Evolutionary conservation across 2,329 filamentous ascomycete genomes (phyloP), one percentile per base, ranked within the genome.

Genomic region (Microsporum canis): DNA sequence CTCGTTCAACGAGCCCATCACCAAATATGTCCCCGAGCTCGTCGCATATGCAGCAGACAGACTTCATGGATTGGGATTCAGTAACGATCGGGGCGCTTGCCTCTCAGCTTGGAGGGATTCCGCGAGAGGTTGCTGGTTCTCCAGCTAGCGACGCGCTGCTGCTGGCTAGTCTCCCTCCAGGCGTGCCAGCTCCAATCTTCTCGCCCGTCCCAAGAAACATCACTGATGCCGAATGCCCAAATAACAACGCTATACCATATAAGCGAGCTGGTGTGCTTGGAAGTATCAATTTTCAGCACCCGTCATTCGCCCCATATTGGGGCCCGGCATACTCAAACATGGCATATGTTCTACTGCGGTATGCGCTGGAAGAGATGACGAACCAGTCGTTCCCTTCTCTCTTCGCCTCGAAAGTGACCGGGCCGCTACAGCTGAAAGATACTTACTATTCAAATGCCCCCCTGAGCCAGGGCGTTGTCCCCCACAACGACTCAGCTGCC

Each of bases 11-110:
- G 70, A 74, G 3, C 73, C 75, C 4, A 72, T 79, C 58, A 77
- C 76, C 0, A 71, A 72, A 31, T 77, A 74, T 60, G 66, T 79
- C 12, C 75, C 77, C 0, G 77, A 79, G 65, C 71, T 79, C 57
- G 66, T 63, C 47, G 68, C 12, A 41, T 41, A 12, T 2, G 58
- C 57, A 23, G 36, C 59, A 38, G 33, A 51, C 34, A 1, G 23
- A 55, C 10, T 1, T 47, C 23, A 38, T 58, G 3, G 56, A 63
- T 31, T 64, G 63, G 63, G 36, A 29, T 45, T 58, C 62, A 41
- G 59, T 64, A 23, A 64, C 63, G 12, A 17, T 64, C 5, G 61
- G 59, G 10, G 47, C 47, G 41, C 59, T 64, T 12, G 63, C 63
- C 14, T 41, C 39, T 10, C 39, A 41, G 14, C 39, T 41, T 41